A percentile compares a stretch with the other conserved stretches of the same genome.
phyloP scores from a whole-genome alignment of 192 early-diverging fungal species.

The Backusella circina region DNA sequence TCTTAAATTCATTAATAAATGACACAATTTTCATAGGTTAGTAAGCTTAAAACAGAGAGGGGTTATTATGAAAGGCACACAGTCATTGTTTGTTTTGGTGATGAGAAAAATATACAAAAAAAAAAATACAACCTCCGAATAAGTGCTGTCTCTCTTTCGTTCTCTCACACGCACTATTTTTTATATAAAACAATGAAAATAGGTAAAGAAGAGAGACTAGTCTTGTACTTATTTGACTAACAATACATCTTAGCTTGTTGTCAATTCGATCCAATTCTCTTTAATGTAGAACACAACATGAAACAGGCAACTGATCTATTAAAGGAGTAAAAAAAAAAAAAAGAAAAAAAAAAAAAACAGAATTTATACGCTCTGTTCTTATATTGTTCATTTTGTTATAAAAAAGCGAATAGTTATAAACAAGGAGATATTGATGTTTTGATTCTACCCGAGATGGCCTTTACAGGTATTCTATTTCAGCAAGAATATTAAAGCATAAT shows the following conservation, averaged over 20 bases:
- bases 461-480: slow-evolving; percentile 51
- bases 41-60: too few relatives aligned
- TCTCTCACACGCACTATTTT: neutral
- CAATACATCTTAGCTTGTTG: slow-evolving; percentile 26
- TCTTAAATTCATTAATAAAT: too few relatives aligned
- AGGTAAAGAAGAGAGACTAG: neutral
- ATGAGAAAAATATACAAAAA: too few relatives aligned
- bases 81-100: too few relatives aligned
- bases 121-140: neutral
- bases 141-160: neutral
- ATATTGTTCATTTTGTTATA: neutral
- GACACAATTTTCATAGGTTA: too few relatives aligned
- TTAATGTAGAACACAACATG: slow-evolving; percentile 32
- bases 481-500: too few relatives aligned
- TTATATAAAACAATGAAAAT: neutral
- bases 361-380: neutral
- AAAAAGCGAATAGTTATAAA: slow-evolving; percentile 33
- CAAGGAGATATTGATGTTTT: slow-evolving; percentile 62
- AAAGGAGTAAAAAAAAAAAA: slow-evolving; percentile 5
- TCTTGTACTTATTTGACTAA: neutral
- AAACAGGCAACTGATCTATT: slow-evolving; percentile 33
- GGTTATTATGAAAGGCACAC: too few relatives aligned
- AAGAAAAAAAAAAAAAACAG: neutral
- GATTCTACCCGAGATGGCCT: slow-evolving; percentile 76
- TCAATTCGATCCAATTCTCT: slow-evolving; percentile 46